A percentile compares a stretch with the other conserved stretches of the same genome.
phyloP scores from a whole-genome alignment of 2,329 filamentous ascomycete genomes.

The Aspergillus tubingensis region DNA sequence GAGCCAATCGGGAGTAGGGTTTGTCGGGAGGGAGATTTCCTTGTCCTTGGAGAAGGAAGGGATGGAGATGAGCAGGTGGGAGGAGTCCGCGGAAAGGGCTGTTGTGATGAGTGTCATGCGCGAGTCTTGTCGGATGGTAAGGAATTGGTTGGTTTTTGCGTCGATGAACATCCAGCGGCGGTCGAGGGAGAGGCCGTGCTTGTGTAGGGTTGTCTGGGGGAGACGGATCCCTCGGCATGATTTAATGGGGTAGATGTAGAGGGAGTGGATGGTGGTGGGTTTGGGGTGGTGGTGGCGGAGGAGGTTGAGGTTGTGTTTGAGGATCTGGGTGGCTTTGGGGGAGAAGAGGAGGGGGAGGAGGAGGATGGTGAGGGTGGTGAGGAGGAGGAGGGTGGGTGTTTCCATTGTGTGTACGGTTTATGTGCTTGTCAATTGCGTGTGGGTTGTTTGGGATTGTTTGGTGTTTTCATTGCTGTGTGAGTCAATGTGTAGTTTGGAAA shows the following conservation, averaged over 20 bases:
- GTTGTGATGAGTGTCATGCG: slow-evolving; percentile 66
- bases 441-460: no score
- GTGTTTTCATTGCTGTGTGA: background rate
- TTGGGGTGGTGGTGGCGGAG: slow-evolving; percentile 18
- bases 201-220: slow-evolving; percentile 52
- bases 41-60: slow-evolving; percentile 39
- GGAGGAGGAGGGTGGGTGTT: background rate
- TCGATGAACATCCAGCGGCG: slow-evolving; percentile 68
- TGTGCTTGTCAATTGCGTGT: no score
- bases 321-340: slow-evolving; percentile 13
- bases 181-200: slow-evolving; percentile 62
- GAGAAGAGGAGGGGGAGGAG: background rate
- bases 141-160: slow-evolving; percentile 55
- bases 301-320: slow-evolving; percentile 18
- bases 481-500: background rate
- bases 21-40: slow-evolving; percentile 56
- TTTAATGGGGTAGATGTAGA: slow-evolving; percentile 66
- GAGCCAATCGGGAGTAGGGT: slow-evolving; percentile 58
- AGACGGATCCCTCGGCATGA: slow-evolving; percentile 65
- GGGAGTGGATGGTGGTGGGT: slow-evolving; percentile 33
- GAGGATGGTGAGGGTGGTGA: background rate
- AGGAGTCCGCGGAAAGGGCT: slow-evolving; percentile 47
- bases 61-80: slow-evolving; percentile 51
- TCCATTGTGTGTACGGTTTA: background rate
- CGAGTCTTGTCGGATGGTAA: slow-evolving; percentile 63